These are phyloP conservation scores for Biscogniauxia marginata DNA, from an alignment of 2,329 filamentous ascomycete genomes.

Conservation along the genomic window DNA sequence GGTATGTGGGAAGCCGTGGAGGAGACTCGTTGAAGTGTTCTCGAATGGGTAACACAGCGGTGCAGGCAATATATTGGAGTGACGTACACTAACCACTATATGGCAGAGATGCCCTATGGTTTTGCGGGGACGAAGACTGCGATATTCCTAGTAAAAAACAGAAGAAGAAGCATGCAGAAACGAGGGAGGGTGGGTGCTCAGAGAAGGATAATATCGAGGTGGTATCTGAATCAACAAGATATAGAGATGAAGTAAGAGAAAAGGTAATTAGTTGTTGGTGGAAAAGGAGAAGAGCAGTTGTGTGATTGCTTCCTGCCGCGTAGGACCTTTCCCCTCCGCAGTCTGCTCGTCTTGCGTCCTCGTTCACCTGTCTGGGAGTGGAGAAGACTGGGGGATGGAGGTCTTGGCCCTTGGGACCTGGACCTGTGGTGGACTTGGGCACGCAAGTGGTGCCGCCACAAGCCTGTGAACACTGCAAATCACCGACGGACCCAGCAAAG, in stretches of 20 bases:
- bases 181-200: neutral
- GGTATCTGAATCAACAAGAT: neutral
- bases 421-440: neutral
- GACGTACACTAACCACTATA: conserved; percentile 5
- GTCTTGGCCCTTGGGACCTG: neutral
- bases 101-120: conserved; percentile 4
- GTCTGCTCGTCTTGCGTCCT: neutral
- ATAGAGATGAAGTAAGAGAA: neutral
- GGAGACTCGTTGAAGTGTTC: conserved; percentile 15
- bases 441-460: neutral
- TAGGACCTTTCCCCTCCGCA: conserved; percentile 18
- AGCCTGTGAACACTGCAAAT: neutral
- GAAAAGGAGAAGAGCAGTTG: conserved; percentile 3
- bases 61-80: conserved; percentile 11
- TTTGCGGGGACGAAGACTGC: neutral
- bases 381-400: conserved; percentile 1
- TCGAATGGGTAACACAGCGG: conserved; percentile 16
- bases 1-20: conserved; percentile 24
- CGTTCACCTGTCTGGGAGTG: neutral
- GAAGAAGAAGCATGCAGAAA: neutral
- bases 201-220: neutral
- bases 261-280: neutral
- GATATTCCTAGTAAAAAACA: neutral
- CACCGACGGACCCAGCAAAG: neutral
- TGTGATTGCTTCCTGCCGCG: conserved; percentile 6